Percentiles rank a stretch among this genome's conserved stretches.
Conservation (phyloP, 192 early-diverging fungal genomes). For the Mortierella antarctica region DNA sequence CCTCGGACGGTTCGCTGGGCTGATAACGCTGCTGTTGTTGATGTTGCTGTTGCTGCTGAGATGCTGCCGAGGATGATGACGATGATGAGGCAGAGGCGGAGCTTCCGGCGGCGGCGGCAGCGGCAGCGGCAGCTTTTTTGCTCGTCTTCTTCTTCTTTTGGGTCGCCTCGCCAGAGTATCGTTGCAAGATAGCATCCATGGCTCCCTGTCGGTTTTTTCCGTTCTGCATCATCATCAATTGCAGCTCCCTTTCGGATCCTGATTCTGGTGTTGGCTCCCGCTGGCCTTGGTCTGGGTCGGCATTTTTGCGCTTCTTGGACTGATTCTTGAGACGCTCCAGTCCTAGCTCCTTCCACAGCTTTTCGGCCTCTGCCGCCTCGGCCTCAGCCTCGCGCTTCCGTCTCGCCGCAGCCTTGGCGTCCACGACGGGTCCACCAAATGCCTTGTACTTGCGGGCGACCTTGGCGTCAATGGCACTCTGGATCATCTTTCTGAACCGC, state of each 20-base stretch:
- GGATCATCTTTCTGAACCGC: slow-evolving; percentile 71
- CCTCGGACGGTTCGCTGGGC: slow-evolving; percentile 34
- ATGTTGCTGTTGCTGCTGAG: slow-evolving; percentile 18
- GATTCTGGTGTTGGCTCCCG: slow-evolving; percentile 50
- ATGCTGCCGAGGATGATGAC: slow-evolving; percentile 3
- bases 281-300: slow-evolving; percentile 24
- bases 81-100: background rate
- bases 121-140: slow-evolving; percentile 12
- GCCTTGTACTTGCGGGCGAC: slow-evolving; percentile 59
- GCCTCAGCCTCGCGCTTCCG: slow-evolving; percentile 66
- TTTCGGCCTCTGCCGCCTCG: slow-evolving; percentile 72
- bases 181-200: slow-evolving; percentile 69
- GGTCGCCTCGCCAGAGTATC: slow-evolving; percentile 33
- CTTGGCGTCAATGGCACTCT: slow-evolving; percentile 70
- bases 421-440: slow-evolving; percentile 65
- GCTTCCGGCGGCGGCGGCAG: background rate
- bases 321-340: slow-evolving; percentile 65
- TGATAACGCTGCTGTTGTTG: slow-evolving; percentile 31
- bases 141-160: slow-evolving; percentile 28
- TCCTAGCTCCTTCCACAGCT: slow-evolving; percentile 66
- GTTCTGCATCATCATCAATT: slow-evolving; percentile 68
- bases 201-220: slow-evolving; percentile 56
- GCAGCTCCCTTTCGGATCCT: slow-evolving; percentile 55
- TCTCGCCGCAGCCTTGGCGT: slow-evolving; percentile 54
- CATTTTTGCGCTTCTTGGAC: slow-evolving; percentile 39